Base-by-base conservation (phyloP, 768 basidiomycete species). In the Tylopilus felleus region DNA sequence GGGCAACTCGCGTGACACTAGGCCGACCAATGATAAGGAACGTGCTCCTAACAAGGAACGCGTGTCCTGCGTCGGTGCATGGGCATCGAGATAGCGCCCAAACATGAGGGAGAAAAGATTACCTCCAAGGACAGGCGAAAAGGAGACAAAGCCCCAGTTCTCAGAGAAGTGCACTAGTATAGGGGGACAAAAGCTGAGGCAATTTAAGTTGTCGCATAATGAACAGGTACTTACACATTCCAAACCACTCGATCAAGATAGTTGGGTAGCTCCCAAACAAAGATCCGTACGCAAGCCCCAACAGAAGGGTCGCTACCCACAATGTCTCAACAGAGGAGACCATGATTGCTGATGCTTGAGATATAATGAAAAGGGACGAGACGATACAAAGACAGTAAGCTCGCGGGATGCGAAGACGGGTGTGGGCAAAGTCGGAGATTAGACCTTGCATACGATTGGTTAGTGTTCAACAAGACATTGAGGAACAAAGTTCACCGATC, bases 221-320 rank as follows among this genome's bases (percentile, higher is more conserved):
- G 14, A 52, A 25, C 44, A 17, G 28, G 12, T 2, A 82, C 88
- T 64, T 61, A 90, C 90, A 75, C 63, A 95, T 75, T 8, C 93
- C 93, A 60, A 94, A 95, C 90, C 90, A 93, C 60, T 95, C 93
- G 23, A 94, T 77, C 48, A 82, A 77, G 28, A 95, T 76, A n/a
- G 86, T 83, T 0, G 90, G 89, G 63, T 81, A 77, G 40, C 88
- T 73, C 2, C 86, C 88, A 65, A 90, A 93, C 50, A 83, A 65
- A 46, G 81, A 78, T 4, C 92, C 92, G 60, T 93, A 88, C 0
- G 85, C 83, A 27, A 76, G 61, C 12, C 69, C 67, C 10, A 75
- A 55, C 27, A 72, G 47, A 19, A 67, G 61, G 27, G 65, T 71
- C n/a, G 67, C 69, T 29, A 60, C 45, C 90, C 92, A 95, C 3